Evolutionary conservation across 192 early-diverging fungal genomes (phyloP).

Genomic region (Helicostylum pulchrum): DNA sequence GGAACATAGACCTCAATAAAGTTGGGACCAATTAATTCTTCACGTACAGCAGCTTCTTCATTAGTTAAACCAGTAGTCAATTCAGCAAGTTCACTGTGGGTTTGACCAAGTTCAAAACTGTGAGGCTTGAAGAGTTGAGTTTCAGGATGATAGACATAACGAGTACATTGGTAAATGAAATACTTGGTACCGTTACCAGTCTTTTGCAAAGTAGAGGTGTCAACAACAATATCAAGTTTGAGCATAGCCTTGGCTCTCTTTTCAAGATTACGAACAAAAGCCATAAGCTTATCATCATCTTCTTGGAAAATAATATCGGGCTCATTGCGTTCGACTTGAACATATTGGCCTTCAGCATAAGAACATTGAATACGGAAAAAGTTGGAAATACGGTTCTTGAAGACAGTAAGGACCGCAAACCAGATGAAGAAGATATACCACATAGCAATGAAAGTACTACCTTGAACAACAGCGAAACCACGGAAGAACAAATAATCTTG

Average conservation of each 20-base stretch:
- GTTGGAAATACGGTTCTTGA: constrained; percentile 44
- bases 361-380: constrained; percentile 51
- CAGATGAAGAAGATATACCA: constrained; percentile 50
- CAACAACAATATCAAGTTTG: constrained; percentile 41
- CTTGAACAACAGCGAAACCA: constrained; percentile 34
- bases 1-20: constrained; percentile 63
- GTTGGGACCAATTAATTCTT: constrained; percentile 67
- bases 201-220: constrained; percentile 39
- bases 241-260: constrained; percentile 20
- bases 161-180: constrained; percentile 71
- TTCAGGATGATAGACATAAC: constrained; percentile 63
- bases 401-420: constrained; percentile 40
- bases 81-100: constrained; percentile 37
- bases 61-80: constrained; percentile 45
- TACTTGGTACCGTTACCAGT: constrained; percentile 53
- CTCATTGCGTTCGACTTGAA: constrained; percentile 45
- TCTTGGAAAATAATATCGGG: constrained; percentile 37
- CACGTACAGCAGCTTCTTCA: constrained; percentile 49
- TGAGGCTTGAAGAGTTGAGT: constrained; percentile 56
- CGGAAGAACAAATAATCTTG: constrained; percentile 33
- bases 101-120: constrained; percentile 53
- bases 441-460: constrained; percentile 46
- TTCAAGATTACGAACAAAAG: constrained; percentile 24
- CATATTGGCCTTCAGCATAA: constrained; percentile 36
- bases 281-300: constrained; percentile 31